These are phyloP conservation scores for Sporothrix brunneoviolacea DNA, from an alignment of 2,329 filamentous ascomycete genomes.

Conservation along the genomic window DNA sequence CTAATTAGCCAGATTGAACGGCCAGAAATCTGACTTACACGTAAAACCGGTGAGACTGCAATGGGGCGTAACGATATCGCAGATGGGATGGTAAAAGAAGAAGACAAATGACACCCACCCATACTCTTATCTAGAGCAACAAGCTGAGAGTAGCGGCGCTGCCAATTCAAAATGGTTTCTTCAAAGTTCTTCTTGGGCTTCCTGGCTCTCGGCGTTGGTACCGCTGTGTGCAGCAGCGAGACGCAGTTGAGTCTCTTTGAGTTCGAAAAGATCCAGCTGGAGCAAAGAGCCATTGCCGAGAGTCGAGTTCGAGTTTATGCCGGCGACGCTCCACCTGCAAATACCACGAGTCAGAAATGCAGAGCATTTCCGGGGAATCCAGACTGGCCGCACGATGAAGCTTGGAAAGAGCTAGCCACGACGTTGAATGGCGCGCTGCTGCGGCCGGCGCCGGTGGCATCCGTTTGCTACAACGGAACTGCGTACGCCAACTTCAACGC, in stretches of 20 bases:
- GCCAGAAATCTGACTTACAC: too few species aligned
- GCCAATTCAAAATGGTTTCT: neutral
- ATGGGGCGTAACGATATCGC: too few species aligned
- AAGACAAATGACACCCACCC: too few species aligned
- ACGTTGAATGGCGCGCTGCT: neutral
- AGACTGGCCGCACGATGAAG: neutral
- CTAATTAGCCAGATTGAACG: too few species aligned
- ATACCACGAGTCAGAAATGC: too few species aligned
- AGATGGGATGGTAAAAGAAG: too few species aligned
- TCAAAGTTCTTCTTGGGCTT: neutral
- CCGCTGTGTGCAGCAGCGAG: too few species aligned
- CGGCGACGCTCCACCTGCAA: neutral
- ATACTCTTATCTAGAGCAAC: too few species aligned
- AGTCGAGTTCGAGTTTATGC: neutral
- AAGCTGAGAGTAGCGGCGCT: too few species aligned
- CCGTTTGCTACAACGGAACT: constrained; percentile 7
- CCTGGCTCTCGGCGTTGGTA: neutral
- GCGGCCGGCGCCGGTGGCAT: constrained; percentile 3
- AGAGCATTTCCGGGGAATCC: neutral
- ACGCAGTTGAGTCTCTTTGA: neutral
- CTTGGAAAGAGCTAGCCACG: neutral
- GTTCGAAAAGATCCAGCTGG: constrained; percentile 3
- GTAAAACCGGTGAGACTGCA: too few species aligned
- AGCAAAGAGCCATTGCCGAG: neutral
- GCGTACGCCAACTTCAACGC: constrained; percentile 6